These are phyloP conservation scores for Fennellomyces sp. DNA, from an alignment of 371 early-diverging fungal species.

Conservation along the genomic window DNA sequence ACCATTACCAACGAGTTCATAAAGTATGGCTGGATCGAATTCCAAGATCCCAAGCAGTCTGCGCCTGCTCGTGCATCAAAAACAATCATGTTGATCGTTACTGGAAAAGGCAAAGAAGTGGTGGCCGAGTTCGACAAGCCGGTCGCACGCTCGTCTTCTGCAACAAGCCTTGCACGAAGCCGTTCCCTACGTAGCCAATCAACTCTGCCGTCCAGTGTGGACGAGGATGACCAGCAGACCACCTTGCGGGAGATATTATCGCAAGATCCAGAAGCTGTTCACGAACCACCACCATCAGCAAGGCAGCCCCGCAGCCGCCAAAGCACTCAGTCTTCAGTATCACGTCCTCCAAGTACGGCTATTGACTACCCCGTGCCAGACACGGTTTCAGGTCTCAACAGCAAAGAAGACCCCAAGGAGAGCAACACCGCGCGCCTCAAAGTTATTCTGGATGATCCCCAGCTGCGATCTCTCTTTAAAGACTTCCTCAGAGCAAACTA, in stretches of 20 bases:
- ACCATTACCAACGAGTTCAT: conserved; percentile 57
- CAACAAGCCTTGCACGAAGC: conserved; percentile 1
- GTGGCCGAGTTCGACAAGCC: conserved; percentile 12
- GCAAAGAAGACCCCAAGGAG: conserved; percentile 17
- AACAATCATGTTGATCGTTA: conserved; percentile 16
- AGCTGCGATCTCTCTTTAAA: conserved; percentile 65
- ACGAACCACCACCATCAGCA: conserved; percentile 5
- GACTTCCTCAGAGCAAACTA: conserved; percentile 68
- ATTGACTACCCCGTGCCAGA: neutral
- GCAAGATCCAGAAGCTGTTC: conserved; percentile 19
- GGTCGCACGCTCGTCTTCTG: neutral
- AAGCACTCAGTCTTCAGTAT: neutral
- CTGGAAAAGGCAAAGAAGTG: conserved; percentile 25
- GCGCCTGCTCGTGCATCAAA: conserved; percentile 12
- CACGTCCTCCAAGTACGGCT: conserved; percentile 17
- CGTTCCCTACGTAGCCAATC: conserved; percentile 4
- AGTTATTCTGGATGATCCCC: conserved; percentile 61
- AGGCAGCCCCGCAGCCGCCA: neutral
- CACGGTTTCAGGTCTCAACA: neutral
- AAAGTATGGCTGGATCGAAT: conserved; percentile 57
- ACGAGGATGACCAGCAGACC: conserved; percentile 18
- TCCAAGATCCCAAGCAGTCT: conserved; percentile 22
- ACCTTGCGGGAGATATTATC: conserved; percentile 25
- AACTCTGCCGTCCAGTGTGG: neutral
- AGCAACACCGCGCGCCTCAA: conserved; percentile 40